Base-by-base conservation (phyloP, 1,284 basidiomycete genomes). In the Leccinum fallax region DNA sequence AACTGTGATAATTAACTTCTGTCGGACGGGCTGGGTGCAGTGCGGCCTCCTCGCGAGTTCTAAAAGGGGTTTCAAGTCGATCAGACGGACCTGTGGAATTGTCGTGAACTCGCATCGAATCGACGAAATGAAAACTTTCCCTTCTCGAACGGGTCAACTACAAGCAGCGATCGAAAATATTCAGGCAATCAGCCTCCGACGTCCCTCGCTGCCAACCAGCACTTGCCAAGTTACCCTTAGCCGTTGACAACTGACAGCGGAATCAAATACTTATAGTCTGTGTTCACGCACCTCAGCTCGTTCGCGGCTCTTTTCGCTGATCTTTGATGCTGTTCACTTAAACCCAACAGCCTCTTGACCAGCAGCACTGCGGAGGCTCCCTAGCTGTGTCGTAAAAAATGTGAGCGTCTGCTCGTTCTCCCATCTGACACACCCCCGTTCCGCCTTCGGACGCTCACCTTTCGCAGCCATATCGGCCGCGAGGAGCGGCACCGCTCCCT, bases 21-120 rank as follows among this genome's bases (percentile, higher is more conserved):
- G 58, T 73, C 59, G 57, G 13, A 65, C 63, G 58, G 61, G 71
- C 69, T 66, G 69, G 61, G 55, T 71, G 70, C 70, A 61, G 71
- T 65, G 71, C 67, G 71, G 73, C 73, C 62, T 74, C 74, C 71
- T 69, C 63, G 57, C 71, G 71, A 65, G 61, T 38, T 54, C 24
- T 53, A 52, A 46, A 40, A 63, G 60, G 61, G 43, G 60, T 51
- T 60, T 32, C 43, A 21, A 55, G 61, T 65, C 53, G 62, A 70
- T 68, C 59, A 32, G 58, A 34, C n/a, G 24, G 57, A 36, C 36
- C 36, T 11, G 43, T 21, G n/a, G n/a, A 21, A 21, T 13, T 46
- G 40, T 46, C 43, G 43, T 46, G 43, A 46, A 46, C 43, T 46
- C 19, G 19, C 10, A 46, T 46, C 34, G 34, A 36, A 36, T 46